phyloP scores from a whole-genome alignment of 23 red algal genomes.

The Gracilaria domingensis region DNA sequence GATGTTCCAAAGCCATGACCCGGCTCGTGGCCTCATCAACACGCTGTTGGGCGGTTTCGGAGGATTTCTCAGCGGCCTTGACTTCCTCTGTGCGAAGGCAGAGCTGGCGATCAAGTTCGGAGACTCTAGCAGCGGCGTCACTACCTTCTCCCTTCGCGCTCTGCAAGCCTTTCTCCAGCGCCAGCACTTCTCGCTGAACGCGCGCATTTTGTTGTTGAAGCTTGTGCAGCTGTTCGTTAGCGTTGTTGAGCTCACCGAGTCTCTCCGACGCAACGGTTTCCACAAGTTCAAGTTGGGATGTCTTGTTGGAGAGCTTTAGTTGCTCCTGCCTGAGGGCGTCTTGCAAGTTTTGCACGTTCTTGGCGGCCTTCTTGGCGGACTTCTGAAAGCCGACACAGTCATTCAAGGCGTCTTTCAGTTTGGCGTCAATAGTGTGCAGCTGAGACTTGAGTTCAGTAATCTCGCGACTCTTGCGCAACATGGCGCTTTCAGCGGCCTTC shows the following conservation, averaged over 20 bases:
- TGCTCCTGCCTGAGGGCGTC: constrained; percentile 41
- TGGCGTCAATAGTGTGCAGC: constrained; percentile 8
- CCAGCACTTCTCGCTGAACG: constrained; percentile 56
- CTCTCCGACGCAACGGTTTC: constrained; percentile 37
- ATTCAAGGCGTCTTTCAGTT: constrained; percentile 33
- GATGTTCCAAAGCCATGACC: background rate
- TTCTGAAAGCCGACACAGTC: constrained; percentile 63
- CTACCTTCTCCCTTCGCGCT: constrained; percentile 48
- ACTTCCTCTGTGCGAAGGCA: constrained; percentile 62
- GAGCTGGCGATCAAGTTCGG: constrained; percentile 50
- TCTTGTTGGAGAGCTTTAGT: background rate
- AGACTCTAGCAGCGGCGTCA: constrained; percentile 33
- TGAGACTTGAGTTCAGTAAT: constrained; percentile 51
- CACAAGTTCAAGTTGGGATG: background rate
- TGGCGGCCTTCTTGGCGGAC: constrained; percentile 8
- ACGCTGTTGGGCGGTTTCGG: constrained; percentile 9
- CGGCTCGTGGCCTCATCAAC: background rate
- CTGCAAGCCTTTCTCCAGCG: constrained; percentile 50
- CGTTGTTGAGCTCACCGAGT: background rate
- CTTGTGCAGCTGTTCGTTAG: constrained; percentile 1
- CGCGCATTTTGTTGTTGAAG: constrained; percentile 28
- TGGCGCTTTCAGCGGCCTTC: constrained; percentile 67
- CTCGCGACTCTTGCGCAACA: constrained; percentile 61
- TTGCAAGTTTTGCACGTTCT: constrained; percentile 41
- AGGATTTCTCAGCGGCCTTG: constrained; percentile 33